Percentiles rank a stretch among this genome's conserved stretches.
Conservation (phyloP, 768 basidiomycete species). For the Lactarius akahatsu region DNA sequence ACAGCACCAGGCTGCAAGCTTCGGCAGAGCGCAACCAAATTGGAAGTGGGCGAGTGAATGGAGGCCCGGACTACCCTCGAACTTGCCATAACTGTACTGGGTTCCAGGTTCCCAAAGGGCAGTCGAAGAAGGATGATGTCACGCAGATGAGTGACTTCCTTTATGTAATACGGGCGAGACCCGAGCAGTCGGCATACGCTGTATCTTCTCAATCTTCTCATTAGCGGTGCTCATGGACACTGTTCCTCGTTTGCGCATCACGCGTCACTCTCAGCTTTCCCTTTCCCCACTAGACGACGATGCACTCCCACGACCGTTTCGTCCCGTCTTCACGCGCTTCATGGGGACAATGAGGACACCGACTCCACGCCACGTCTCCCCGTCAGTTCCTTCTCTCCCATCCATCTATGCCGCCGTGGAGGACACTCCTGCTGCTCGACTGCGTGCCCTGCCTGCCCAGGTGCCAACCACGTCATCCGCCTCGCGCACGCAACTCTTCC, state of each 20-base stretch:
- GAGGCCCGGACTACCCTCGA: too few species aligned
- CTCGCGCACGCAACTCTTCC: constrained; percentile 24
- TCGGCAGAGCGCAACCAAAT: too few species aligned
- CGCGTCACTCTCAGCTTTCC: constrained; percentile 21
- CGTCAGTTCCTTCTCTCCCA: constrained; percentile 24
- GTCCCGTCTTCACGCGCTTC: constrained; percentile 23
- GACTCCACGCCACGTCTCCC: constrained; percentile 27
- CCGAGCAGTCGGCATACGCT: not conserved
- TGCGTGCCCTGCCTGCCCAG: constrained; percentile 26
- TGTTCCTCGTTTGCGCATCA: constrained; percentile 21
- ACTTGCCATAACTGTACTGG: too few species aligned
- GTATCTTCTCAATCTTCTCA: too few species aligned
- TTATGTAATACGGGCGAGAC: not conserved
- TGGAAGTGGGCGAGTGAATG: too few species aligned
- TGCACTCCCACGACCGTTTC: constrained; percentile 25
- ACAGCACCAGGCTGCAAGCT: too few species aligned
- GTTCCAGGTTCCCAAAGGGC: too few species aligned
- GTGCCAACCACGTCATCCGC: constrained; percentile 24
- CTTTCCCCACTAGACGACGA: constrained; percentile 15
- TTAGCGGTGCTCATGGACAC: constrained; percentile 11
- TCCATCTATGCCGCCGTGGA: constrained; percentile 19
- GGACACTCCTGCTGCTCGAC: constrained; percentile 25
- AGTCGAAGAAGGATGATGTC: too few species aligned
- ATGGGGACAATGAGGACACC: constrained; percentile 26
- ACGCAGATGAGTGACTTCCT: too few species aligned